These are phyloP conservation scores for Crithidia fasciculata DNA, from an alignment of 208 protist genomes.

Conservation along the genomic window DNA sequence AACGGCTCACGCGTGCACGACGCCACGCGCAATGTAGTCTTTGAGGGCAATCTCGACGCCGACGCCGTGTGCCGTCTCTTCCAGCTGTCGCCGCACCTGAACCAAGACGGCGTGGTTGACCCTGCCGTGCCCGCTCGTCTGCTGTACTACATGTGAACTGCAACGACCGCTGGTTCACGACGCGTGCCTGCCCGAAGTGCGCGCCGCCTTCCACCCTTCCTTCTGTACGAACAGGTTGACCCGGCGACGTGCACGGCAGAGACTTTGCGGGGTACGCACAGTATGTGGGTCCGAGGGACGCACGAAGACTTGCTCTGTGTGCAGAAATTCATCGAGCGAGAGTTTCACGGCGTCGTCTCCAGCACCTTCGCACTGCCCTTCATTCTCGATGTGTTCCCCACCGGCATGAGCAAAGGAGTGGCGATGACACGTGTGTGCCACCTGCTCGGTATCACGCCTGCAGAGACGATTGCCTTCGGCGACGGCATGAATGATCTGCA, in stretches of 20 bases:
- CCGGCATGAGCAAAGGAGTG: conserved; percentile 52
- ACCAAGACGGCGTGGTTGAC: conserved; percentile 18
- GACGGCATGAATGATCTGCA: conserved; percentile 74
- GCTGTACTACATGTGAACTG: conserved; percentile 54
- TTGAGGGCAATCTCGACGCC: conserved; percentile 43
- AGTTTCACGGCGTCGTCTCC: conserved; percentile 26
- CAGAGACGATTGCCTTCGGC: conserved; percentile 67
- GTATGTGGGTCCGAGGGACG: conserved; percentile 45
- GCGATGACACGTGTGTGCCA: conserved; percentile 51
- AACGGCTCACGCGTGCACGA: conserved; percentile 74
- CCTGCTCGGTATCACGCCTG: conserved; percentile 32
- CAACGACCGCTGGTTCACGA: conserved; percentile 60
- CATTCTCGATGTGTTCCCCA: conserved; percentile 49
- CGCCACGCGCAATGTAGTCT: conserved; percentile 35
- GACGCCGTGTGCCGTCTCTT: conserved; percentile 54
- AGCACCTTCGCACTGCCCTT: conserved; percentile 37
- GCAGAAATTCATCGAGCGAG: conserved; percentile 37
- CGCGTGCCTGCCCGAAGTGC: conserved; percentile 30
- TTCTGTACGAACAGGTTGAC: conserved; percentile 54
- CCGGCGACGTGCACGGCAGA: conserved; percentile 43
- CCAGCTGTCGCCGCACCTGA: conserved; percentile 30
- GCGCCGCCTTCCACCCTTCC: conserved; percentile 38
- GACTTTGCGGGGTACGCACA: conserved; percentile 44
- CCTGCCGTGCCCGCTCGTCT: conserved; percentile 6
- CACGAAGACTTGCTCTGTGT: conserved; percentile 33